Percentiles rank a stretch among this genome's conserved stretches.
Evolutionary conservation across 495 filamentous ascomycete species (phyloP).

Genomic region (Penicillium herquei): DNA sequence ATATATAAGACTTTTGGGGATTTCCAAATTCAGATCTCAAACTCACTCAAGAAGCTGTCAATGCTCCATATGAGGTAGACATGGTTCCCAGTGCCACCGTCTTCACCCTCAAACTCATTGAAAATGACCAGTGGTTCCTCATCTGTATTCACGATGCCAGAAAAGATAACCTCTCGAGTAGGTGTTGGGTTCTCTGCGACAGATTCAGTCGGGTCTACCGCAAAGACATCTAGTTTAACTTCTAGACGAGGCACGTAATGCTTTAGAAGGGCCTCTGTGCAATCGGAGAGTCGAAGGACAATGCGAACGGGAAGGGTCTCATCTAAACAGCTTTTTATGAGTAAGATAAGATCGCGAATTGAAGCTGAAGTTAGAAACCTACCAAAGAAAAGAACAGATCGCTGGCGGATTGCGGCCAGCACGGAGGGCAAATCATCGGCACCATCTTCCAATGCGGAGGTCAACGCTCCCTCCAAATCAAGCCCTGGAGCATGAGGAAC

Average conservation of each 20-base stretch:
- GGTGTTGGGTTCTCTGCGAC: slow-evolving; percentile 46
- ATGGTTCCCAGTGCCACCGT: slow-evolving; percentile 53
- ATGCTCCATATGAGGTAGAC: slow-evolving; percentile 80
- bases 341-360: slow-evolving; percentile 57
- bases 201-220: slow-evolving; percentile 57
- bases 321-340: slow-evolving; percentile 59
- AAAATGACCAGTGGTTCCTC: slow-evolving; percentile 63
- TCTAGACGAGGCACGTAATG: slow-evolving; percentile 60
- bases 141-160: slow-evolving; percentile 54
- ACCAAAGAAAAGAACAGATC: slow-evolving; percentile 69
- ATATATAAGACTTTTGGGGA: too few species aligned
- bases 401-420: slow-evolving; percentile 49
- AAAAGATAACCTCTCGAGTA: slow-evolving; percentile 65
- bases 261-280: slow-evolving; percentile 56
- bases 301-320: slow-evolving; percentile 73
- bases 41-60: slow-evolving; percentile 66
- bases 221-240: slow-evolving; percentile 68
- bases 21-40: not conserved
- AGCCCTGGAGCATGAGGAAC: slow-evolving; percentile 69
- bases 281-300: slow-evolving; percentile 65
- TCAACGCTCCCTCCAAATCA: slow-evolving; percentile 60
- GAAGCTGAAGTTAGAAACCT: slow-evolving; percentile 29
- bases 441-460: slow-evolving; percentile 45
- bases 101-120: slow-evolving; percentile 52
- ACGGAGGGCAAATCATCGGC: slow-evolving; percentile 45